Evolutionary conservation across 148 eudicot genomes (phyloP).

Genomic region (Selenicereus undatus): DNA sequence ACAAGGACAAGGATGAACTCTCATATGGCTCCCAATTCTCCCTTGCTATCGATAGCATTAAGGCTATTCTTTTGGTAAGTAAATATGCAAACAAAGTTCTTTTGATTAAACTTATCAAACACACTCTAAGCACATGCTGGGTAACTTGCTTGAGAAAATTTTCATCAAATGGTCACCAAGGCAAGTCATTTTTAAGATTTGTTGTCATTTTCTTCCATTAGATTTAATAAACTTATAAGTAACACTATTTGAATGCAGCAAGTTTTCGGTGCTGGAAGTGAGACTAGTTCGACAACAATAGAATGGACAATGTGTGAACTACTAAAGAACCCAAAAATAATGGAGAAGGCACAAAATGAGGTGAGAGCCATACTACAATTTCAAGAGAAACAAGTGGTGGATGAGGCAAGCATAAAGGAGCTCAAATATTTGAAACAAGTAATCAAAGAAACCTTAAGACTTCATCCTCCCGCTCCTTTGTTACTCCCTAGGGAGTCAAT

Average conservation of each 20-base stretch:
- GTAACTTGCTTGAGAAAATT: background rate
- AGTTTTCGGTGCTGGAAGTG: background rate
- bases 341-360: conserved; percentile 25
- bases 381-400: background rate
- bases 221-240: too few species aligned
- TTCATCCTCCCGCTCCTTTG: conserved; percentile 23
- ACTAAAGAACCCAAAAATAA: background rate
- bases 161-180: background rate
- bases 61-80: background rate
- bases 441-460: conserved; percentile 25
- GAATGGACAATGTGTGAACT: background rate
- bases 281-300: background rate
- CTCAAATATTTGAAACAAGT: conserved; percentile 17
- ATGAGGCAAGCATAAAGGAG: background rate
- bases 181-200: too few species aligned
- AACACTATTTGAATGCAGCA: background rate
- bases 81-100: background rate
- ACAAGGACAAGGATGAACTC: background rate
- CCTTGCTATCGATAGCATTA: background rate
- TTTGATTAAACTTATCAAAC: too few species aligned
- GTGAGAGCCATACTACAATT: conserved; percentile 3
- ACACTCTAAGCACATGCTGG: background rate
- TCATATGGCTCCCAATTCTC: background rate
- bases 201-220: too few species aligned
- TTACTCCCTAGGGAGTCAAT: conserved; percentile 15